These are phyloP conservation scores for Tylopilus rubrobrunneus DNA, from an alignment of 768 basidiomycete genomes.

Conservation along the genomic window DNA sequence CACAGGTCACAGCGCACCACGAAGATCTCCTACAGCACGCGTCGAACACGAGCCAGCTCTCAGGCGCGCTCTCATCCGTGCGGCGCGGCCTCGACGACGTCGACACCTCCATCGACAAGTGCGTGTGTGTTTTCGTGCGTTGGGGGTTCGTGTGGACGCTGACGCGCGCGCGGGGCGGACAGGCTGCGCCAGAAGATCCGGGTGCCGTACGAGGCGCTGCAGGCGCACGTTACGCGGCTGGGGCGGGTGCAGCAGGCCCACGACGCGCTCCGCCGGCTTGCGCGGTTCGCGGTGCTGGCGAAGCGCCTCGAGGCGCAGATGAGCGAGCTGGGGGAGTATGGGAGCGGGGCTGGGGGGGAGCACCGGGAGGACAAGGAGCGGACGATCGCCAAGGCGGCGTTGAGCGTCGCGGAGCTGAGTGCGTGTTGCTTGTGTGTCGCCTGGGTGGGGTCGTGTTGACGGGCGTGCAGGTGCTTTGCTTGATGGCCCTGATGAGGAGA, in stretches of 20 bases:
- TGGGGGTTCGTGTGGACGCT: too few relatives aligned
- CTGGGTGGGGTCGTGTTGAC: not conserved
- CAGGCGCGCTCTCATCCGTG: conserved; percentile 65
- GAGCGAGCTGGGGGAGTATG: conserved; percentile 48
- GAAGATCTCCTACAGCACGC: conserved; percentile 79
- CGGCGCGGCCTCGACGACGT: conserved; percentile 69
- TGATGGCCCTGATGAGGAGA: conserved; percentile 35
- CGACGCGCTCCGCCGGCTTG: conserved; percentile 78
- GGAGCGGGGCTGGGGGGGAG: conserved; percentile 30
- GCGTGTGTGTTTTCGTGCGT: conserved; percentile 15
- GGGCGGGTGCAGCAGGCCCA: conserved; percentile 79
- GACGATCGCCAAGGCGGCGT: conserved; percentile 87
- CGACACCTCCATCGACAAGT: conserved; percentile 77
- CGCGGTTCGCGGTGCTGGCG: conserved; percentile 80
- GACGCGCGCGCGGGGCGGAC: too few relatives aligned
- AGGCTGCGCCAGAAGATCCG: conserved; percentile 83
- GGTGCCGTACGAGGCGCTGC: conserved; percentile 73
- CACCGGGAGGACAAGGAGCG: conserved; percentile 80
- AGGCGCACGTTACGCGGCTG: conserved; percentile 65
- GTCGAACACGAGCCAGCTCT: conserved; percentile 66
- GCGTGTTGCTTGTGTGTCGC: conserved; percentile 23
- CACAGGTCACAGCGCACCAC: conserved; percentile 78
- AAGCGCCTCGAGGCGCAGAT: conserved; percentile 85
- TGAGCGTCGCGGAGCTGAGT: conserved; percentile 91
- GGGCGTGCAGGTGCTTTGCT: conserved; percentile 44